A percentile compares a stretch with the other conserved stretches of the same genome.
Evolutionary conservation across 768 basidiomycete genomes (phyloP).

Genomic region (Lentinula boryana): DNA sequence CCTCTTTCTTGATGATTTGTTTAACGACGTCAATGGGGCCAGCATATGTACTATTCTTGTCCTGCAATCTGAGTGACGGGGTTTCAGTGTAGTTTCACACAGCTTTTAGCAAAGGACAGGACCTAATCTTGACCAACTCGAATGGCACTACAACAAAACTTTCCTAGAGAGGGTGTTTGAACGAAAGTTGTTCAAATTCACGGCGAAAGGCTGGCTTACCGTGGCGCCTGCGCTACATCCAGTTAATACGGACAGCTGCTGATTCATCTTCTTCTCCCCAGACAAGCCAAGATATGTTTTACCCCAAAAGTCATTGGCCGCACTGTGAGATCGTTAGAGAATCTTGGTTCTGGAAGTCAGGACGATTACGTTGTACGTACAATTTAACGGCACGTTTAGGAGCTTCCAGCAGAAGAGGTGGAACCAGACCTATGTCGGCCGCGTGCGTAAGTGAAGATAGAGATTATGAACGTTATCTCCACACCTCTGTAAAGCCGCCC

Average conservation of each 20-base stretch:
- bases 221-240: conserved; percentile 95
- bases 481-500: conserved; percentile 86
- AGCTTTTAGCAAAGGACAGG: conserved; percentile 2
- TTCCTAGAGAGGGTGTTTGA: conserved; percentile 39
- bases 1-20: conserved; percentile 71
- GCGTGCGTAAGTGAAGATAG: neutral
- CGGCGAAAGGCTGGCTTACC: conserved; percentile 19
- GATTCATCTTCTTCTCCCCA: conserved; percentile 84
- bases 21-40: conserved; percentile 91
- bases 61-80: conserved; percentile 60
- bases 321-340: conserved; percentile 31
- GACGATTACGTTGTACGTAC: conserved; percentile 31
- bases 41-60: conserved; percentile 84
- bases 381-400: conserved; percentile 98
- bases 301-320: conserved; percentile 95
- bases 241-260: conserved; percentile 79
- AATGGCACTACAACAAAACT: conserved; percentile 95
- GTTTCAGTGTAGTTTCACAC: neutral
- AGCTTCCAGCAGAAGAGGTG: conserved; percentile 91
- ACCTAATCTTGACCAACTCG: conserved; percentile 91
- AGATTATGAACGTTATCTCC: neutral
- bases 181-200: neutral
- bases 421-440: conserved; percentile 68
- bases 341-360: conserved; percentile 1
- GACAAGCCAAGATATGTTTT: conserved; percentile 58